Conservation (phyloP, 345 rosid species). For the Bretschneidera sinensis region DNA sequence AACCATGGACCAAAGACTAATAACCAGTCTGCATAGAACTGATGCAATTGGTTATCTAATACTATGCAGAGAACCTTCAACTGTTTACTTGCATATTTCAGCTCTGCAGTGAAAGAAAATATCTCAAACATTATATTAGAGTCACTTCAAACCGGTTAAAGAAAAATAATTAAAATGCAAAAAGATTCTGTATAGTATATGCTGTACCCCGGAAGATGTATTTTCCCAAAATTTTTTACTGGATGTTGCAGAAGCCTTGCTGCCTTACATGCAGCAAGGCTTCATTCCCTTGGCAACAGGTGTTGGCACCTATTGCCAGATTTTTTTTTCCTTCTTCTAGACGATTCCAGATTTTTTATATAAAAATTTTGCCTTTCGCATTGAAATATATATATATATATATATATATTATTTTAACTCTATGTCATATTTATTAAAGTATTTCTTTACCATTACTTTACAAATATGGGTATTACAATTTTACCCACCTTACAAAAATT, state of each 20-base stretch:
- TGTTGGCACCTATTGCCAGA: no score
- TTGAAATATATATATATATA: no score
- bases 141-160: conserved; percentile 1
- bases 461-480: no score
- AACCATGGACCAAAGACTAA: conserved; percentile 22
- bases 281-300: no score
- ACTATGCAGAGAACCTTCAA: conserved; percentile 35
- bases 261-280: no score
- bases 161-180: neutral
- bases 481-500: no score
- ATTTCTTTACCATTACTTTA: no score
- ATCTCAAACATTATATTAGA: conserved; percentile 10
- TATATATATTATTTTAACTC: no score
- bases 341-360: no score
- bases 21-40: conserved; percentile 24
- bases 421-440: no score
- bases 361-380: no score
- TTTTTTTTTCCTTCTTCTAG: no score
- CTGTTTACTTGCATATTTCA: conserved; percentile 42
- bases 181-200: neutral
- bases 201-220: conserved; percentile 26
- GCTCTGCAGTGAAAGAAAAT: conserved; percentile 40
- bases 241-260: conserved; percentile 32
- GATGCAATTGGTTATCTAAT: conserved; percentile 27
- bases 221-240: conserved; percentile 21